Conservation (phyloP, 106 monocot genomes). For the Vanilla planifolia region DNA sequence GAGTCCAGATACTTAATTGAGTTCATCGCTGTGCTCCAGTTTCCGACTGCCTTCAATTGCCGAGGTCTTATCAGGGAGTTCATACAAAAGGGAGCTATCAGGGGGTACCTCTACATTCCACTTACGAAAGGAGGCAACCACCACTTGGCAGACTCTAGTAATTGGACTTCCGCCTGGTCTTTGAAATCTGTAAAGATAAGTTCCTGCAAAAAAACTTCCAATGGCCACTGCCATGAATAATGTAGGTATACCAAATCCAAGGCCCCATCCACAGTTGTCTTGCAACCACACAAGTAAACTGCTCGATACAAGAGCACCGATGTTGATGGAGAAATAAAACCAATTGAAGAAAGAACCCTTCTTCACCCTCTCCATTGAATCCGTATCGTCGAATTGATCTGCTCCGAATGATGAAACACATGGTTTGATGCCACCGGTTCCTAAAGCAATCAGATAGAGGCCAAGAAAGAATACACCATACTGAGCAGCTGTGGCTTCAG, state of each 20-base stretch:
- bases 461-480: conserved; percentile 67
- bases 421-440: conserved; percentile 92
- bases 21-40: conserved; percentile 68
- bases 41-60: conserved; percentile 89
- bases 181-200: conserved; percentile 69
- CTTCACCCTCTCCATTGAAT: conserved; percentile 52
- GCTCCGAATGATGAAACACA: conserved; percentile 95
- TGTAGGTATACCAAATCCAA: conserved; percentile 94
- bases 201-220: conserved; percentile 56
- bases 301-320: conserved; percentile 82
- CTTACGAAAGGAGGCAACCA: conserved; percentile 65
- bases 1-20: conserved; percentile 27
- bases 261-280: conserved; percentile 90
- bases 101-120: conserved; percentile 45
- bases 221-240: conserved; percentile 89
- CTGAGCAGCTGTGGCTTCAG: conserved; percentile 47
- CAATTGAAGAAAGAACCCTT: conserved; percentile 97
- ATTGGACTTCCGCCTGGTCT: conserved; percentile 86
- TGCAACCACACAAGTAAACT: conserved; percentile 84
- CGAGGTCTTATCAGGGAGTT: conserved; percentile 53
- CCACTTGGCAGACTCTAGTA: conserved; percentile 76
- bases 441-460: conserved; percentile 82
- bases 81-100: conserved; percentile 68
- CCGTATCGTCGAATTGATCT: conserved; percentile 91
- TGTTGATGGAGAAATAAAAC: conserved; percentile 92